Evolutionary conservation across 1,284 basidiomycete genomes (phyloP), one percentile per base, ranked within the genome.

Genomic region (Neonothopanus nambi): DNA sequence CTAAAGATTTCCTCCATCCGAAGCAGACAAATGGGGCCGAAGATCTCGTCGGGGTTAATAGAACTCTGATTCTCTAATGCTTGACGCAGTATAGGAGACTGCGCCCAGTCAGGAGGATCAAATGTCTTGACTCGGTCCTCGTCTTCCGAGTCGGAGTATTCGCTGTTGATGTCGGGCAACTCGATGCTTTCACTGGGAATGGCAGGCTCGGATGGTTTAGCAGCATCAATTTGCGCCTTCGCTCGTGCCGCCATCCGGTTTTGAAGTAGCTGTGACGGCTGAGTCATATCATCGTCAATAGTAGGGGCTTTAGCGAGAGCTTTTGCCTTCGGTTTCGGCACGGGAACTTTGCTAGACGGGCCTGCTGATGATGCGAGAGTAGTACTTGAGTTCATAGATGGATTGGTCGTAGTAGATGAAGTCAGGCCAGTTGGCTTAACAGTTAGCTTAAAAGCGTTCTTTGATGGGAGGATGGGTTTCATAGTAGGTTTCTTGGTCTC

Each of bases 101-200:
- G 92, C 5, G 94, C 91, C 95, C 95, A 98, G 17, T 80, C 78
- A 3, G 86, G 94, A 58, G 80, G 85, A 66, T 89, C 82, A 62
- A 85, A 86, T 28, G 85, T 85, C 55, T 80, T 77, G 44, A 78
- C 77, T 20, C 88, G 83, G 62, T 85, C 82, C 65, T 94, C 92
- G 63, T 96, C 92, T 46, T 94, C 95, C 3, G 93, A 95, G 70
- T 97, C 91, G 3, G 93, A 96, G 69, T 97, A 97, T 63, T 97
- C 95, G 70, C 91, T 94, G 60, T 93, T 89, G 63, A 96, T 93
- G 53, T 97, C 95, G 0, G 95, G 94, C 33, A 98, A 76, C 63
- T 93, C 92, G 60, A 94, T 95, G 59, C 81, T 86, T 72, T 96
- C 93, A 61, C 85, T 89, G 12, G 82, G 68, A 51, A 86, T 68